Base-by-base conservation (phyloP, 495 filamentous ascomycete genomes). In the Annulohypoxylon stygium region DNA sequence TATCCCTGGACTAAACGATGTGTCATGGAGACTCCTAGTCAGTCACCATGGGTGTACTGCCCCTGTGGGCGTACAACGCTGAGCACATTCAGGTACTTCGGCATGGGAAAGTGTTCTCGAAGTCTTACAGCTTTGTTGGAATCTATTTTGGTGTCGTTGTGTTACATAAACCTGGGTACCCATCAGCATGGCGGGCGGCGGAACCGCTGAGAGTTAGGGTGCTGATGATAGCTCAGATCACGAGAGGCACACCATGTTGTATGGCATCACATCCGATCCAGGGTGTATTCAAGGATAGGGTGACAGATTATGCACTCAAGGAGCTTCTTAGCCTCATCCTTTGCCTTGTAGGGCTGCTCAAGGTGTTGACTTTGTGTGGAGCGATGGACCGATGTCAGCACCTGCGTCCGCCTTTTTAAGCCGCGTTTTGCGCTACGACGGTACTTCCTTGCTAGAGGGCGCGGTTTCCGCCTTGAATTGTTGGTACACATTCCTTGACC, bases 321-420 rank as follows among this genome's bases (percentile, higher is more conserved):
- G 39, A 4, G 39, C 4, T 43, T 12, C 16, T 26, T 54, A 25
- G 47, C 47, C 47, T 50, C 41, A 33, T 55, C 3, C 6, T 41
- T 41, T 26, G 61, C 71, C 66, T 65, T 25, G 57, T 74, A 74
- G 71, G 71, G 71, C 71, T 74, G 50, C 37, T 20, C 50, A 37
- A 33, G 3, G 30, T 30, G 30, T 30, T 30, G 30, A 30, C 30
- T 4, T 30, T 30, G 30, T 39, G 47, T 48, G 62, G 47, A 30
- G 11, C 14, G 3, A 37, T 25, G 23, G 41, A 12, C 26, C 51
- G 30, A 30, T 61, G 36, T 61, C 26, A 63, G 60, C 69, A 34
- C 11, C 12, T 11, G 14, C 6, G 20, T 34, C 55, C 54, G 61
- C 60, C 68, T 36, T 45, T 10, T 47, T 18, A 34, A 67, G 59